phyloP scores from a whole-genome alignment of 2,329 filamentous ascomycete species.

The Fusarium dlaminii region DNA sequence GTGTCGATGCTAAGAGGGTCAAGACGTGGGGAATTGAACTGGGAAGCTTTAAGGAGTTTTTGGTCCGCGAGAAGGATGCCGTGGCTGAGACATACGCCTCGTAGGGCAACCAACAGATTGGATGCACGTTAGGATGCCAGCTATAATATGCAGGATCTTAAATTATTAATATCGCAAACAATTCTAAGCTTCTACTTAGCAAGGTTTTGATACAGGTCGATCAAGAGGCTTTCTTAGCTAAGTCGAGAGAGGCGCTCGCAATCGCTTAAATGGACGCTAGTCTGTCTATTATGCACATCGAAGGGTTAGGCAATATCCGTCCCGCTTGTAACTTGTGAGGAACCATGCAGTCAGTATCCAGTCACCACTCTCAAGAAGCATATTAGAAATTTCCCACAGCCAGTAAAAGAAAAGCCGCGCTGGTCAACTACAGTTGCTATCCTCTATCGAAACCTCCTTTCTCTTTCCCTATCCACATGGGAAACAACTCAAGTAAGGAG shows the following conservation, averaged over 20 bases:
- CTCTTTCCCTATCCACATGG: fast-evolving
- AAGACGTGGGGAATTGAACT: neutral
- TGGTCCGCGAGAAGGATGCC: neutral
- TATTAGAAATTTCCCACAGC: fast-evolving
- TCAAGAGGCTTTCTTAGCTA: no score
- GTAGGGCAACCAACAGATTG: neutral
- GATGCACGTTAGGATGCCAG: no score
- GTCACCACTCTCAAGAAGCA: no score
- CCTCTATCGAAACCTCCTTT: fast-evolving
- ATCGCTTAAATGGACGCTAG: no score
- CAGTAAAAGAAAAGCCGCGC: fast-evolving
- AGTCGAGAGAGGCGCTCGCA: no score
- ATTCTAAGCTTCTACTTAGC: fast-evolving
- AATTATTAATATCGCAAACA: no score
- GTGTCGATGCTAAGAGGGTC: neutral
- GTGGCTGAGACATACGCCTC: neutral
- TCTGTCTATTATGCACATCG: no score
- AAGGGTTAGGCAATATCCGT: no score
- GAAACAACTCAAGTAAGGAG: fast-evolving
- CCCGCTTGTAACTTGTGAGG: no score
- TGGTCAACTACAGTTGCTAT: fast-evolving
- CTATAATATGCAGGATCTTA: fast-evolving
- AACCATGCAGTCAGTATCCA: no score
- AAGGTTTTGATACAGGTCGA: fast-evolving
- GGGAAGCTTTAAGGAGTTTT: neutral